A percentile compares a stretch with the other conserved stretches of the same genome.
Conservation (phyloP, 805 yeast genomes). For the Vanderwaltozyma polyspora region DNA sequence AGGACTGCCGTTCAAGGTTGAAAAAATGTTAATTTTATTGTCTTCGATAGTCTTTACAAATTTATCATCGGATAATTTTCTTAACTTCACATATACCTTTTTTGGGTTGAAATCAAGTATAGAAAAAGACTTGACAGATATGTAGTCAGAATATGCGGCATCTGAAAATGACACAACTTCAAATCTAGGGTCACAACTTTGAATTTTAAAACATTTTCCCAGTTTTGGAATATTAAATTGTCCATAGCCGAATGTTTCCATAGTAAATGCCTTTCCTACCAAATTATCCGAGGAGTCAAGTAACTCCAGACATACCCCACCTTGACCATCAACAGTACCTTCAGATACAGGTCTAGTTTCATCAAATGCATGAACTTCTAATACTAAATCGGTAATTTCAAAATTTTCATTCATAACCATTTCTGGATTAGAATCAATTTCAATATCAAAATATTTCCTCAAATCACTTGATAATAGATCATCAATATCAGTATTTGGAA, state of each 20-base stretch:
- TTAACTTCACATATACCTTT: constrained; percentile 14
- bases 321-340: constrained; percentile 22
- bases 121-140: constrained; percentile 7
- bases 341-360: constrained; percentile 17
- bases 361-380: constrained; percentile 63
- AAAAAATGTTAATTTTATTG: constrained; percentile 12
- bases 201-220: constrained; percentile 7
- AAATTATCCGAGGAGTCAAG: constrained; percentile 14
- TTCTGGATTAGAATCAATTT: constrained; percentile 14
- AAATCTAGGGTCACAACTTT: constrained; percentile 14
- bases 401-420: constrained; percentile 27
- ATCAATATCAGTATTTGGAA: constrained; percentile 23
- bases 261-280: constrained; percentile 49
- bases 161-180: constrained; percentile 14
- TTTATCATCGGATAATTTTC: neutral
- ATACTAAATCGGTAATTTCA: constrained; percentile 40
- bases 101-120: constrained; percentile 11
- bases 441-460: constrained; percentile 17
- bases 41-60: neutral
- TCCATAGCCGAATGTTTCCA: constrained; percentile 76
- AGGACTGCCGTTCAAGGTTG: constrained; percentile 8
- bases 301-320: constrained; percentile 45
- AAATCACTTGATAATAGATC: constrained; percentile 22
- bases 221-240: constrained; percentile 48
- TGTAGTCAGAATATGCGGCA: constrained; percentile 18